phyloP scores from a whole-genome alignment of 2,329 filamentous ascomycete species.

The Thyridium curvatum region DNA sequence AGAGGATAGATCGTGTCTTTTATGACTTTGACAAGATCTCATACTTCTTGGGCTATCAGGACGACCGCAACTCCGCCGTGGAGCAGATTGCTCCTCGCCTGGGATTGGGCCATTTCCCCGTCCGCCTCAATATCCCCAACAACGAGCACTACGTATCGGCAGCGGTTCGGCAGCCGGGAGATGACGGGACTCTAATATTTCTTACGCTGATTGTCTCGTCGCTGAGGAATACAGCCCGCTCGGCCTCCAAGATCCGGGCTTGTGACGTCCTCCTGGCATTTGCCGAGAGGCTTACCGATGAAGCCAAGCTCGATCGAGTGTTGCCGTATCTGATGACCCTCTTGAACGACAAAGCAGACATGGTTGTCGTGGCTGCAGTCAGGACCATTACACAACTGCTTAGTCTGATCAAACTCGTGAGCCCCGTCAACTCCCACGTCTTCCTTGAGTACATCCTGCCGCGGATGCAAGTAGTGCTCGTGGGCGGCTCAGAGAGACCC shows the following conservation, averaged over 20 bases:
- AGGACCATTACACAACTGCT: slow-evolving; percentile 84
- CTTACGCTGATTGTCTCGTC: slow-evolving; percentile 84
- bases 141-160: slow-evolving; percentile 65
- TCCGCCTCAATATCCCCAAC: slow-evolving; percentile 81
- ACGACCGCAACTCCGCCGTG: slow-evolving; percentile 24
- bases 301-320: slow-evolving; percentile 90
- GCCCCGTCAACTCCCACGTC: slow-evolving; percentile 65
- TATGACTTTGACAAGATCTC: slow-evolving; percentile 97
- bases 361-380: slow-evolving; percentile 80
- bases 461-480: slow-evolving; percentile 49
- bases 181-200: slow-evolving; percentile 91
- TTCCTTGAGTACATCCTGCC: slow-evolving; percentile 64
- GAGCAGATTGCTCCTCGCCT: slow-evolving; percentile 37
- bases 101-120: slow-evolving; percentile 63
- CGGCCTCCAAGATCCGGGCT: slow-evolving; percentile 79
- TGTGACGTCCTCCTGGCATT: slow-evolving; percentile 92
- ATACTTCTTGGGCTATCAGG: slow-evolving; percentile 77
- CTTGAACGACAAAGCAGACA: slow-evolving; percentile 73
- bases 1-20: slow-evolving; percentile 88
- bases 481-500: slow-evolving; percentile 42
- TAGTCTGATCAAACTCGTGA: slow-evolving; percentile 82
- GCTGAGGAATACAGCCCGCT: slow-evolving; percentile 79
- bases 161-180: slow-evolving; percentile 54
- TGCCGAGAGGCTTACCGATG: slow-evolving; percentile 83
- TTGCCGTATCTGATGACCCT: slow-evolving; percentile 83